Evolutionary conservation across 768 basidiomycete species (phyloP).

Genomic region (Termitomyces sp.): DNA sequence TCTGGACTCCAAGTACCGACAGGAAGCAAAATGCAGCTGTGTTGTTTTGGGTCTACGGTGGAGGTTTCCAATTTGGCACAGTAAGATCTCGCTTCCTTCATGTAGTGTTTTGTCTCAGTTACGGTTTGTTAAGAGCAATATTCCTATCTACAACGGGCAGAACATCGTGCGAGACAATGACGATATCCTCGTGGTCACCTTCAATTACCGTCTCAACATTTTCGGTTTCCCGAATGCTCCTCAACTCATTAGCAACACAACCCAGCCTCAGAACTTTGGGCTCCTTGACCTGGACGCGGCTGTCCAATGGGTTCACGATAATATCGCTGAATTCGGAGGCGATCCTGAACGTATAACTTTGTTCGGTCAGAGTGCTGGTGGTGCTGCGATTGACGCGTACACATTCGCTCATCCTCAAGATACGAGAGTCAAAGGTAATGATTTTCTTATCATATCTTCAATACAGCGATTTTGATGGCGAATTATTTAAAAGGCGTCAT

Average conservation of each 20-base stretch:
- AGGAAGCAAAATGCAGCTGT: too few relatives aligned
- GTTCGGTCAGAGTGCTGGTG: conserved; percentile 34
- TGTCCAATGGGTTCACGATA: too few relatives aligned
- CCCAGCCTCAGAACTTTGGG: conserved; percentile 30
- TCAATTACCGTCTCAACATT: conserved; percentile 34
- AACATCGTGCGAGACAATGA: conserved; percentile 28
- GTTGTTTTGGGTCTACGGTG: too few relatives aligned
- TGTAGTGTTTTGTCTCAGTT: too few relatives aligned
- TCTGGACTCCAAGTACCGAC: too few relatives aligned
- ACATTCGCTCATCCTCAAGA: conserved; percentile 29
- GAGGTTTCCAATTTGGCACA: too few relatives aligned
- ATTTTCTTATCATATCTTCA: not conserved
- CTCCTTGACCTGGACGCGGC: too few relatives aligned
- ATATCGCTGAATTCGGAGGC: too few relatives aligned
- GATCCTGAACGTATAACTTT: conserved; percentile 31
- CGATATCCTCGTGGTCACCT: conserved; percentile 28
- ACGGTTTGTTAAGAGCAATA: conserved; percentile 20
- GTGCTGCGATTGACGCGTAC: too few relatives aligned
- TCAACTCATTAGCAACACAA: conserved; percentile 20
- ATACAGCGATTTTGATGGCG: too few relatives aligned
- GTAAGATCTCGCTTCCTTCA: too few relatives aligned
- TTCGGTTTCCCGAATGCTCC: conserved; percentile 35
- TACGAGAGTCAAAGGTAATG: conserved; percentile 17
- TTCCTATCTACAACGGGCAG: conserved; percentile 23
- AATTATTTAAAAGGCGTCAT: conserved; percentile 24